Percentiles rank a stretch among this genome's conserved stretches.
Conservation (phyloP, 345 rosid genomes). For the Kernera saxatilis region DNA sequence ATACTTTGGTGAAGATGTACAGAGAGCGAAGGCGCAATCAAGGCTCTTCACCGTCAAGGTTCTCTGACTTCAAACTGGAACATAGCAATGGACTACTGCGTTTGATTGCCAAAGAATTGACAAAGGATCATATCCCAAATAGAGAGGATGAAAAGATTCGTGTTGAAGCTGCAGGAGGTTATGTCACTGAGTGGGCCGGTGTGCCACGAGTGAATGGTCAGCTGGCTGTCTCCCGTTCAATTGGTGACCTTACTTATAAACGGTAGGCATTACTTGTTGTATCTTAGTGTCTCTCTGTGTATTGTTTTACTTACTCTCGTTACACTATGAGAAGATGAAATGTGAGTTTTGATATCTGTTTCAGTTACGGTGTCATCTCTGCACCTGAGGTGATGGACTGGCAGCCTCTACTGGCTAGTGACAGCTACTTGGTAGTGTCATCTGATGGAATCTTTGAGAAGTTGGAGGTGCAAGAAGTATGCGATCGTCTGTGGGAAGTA, state of each 20-base stretch:
- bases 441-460: slow-evolving; percentile 96
- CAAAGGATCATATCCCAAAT: slow-evolving; percentile 83
- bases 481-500: slow-evolving; percentile 71
- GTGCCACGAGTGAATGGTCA: slow-evolving; percentile 84
- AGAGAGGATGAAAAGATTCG: slow-evolving; percentile 85
- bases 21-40: slow-evolving; percentile 56
- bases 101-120: slow-evolving; percentile 63
- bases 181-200: slow-evolving; percentile 73
- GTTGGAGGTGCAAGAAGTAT: slow-evolving; percentile 66
- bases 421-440: slow-evolving; percentile 84
- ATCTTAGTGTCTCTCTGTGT: not conserved
- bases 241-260: slow-evolving; percentile 56
- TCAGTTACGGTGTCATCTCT: slow-evolving; percentile 82
- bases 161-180: slow-evolving; percentile 91
- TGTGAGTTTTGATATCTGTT: slow-evolving; percentile 7
- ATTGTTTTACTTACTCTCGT: not conserved
- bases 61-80: slow-evolving; percentile 38
- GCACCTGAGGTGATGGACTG: slow-evolving; percentile 87
- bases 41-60: slow-evolving; percentile 40
- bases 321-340: not conserved
- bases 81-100: slow-evolving; percentile 45
- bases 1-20: slow-evolving; percentile 61
- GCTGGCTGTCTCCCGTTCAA: slow-evolving; percentile 83
- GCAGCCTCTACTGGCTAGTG: slow-evolving; percentile 59
- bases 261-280: slow-evolving; percentile 10